A percentile compares a stretch with the other conserved stretches of the same genome.
Evolutionary conservation across 306 rosid genomes (phyloP).

Genomic region (Quillaja saponaria): DNA sequence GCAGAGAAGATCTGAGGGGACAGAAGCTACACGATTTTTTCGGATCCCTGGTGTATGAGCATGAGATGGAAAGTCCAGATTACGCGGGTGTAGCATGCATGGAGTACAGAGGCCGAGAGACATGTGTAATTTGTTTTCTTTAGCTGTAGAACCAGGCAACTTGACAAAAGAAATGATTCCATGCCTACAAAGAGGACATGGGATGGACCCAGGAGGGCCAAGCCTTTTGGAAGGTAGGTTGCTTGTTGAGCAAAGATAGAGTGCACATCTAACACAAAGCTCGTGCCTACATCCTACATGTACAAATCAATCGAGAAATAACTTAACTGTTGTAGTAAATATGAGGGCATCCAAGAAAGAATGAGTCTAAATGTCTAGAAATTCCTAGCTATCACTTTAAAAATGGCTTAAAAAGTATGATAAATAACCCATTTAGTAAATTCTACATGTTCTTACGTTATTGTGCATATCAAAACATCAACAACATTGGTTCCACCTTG

Average conservation of each 20-base stretch:
- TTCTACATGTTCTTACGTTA: neutral
- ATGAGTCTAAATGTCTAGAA: conserved; percentile 7
- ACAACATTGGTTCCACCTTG: too few relatives aligned
- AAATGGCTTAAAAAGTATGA: neutral
- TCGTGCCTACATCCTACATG: conserved; percentile 83
- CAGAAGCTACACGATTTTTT: conserved; percentile 78
- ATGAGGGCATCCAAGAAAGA: neutral
- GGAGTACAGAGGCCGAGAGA: conserved; percentile 84
- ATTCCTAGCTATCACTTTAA: neutral
- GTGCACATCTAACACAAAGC: conserved; percentile 92
- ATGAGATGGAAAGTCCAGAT: conserved; percentile 52
- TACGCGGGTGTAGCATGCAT: conserved; percentile 76
- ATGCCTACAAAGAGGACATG: conserved; percentile 87
- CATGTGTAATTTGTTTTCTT: conserved; percentile 56
- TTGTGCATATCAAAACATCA: too few relatives aligned
- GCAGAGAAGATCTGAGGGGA: conserved; percentile 82
- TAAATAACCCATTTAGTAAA: neutral
- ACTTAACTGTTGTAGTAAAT: conserved; percentile 12
- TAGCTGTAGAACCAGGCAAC: conserved; percentile 64
- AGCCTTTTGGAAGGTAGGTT: conserved; percentile 56
- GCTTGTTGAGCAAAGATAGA: conserved; percentile 88
- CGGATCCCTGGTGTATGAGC: conserved; percentile 61
- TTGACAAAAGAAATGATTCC: conserved; percentile 76
- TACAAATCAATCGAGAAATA: conserved; percentile 25
- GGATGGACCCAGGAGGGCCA: conserved; percentile 81